Evolutionary conservation across 352 stramenopile genomes (phyloP), one percentile per base, ranked within the genome.

Genomic region (Blastocystis sp.): DNA sequence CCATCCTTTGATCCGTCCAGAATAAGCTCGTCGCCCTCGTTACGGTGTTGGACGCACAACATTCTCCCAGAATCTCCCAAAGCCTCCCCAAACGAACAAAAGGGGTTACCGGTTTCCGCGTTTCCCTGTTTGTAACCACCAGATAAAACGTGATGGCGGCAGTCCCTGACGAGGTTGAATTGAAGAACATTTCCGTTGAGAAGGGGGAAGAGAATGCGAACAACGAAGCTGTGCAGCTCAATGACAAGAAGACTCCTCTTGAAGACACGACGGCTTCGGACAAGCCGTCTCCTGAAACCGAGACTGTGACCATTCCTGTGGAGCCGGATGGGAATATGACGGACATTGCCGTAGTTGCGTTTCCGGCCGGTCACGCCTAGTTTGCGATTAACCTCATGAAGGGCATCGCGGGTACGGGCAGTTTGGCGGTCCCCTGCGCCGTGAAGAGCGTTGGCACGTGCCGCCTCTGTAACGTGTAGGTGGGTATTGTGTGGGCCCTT

Each of bases 331-430:
- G 71, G 42, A 81, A 45, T 4, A 45, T 81, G 48, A 81, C 64
- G 14, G 43, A n/a, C 19, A 40, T 60, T 38, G 48, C 64, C 21
- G 71, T 81, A 65, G 28, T 19, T 45, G 3, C 14, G 17, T 38
- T 6, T 74, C 19, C 7, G 21, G 10, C 9, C 9, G 0, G 11
- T 87, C 17, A 64, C 6, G 11, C 28, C 3, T 45, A 88, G 68
- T 88, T 88, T 88, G 68, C 68, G 2, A 88, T 78, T 65, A 88
- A 88, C 48, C 24, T 88, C n/a, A 88, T 88, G 78, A 88, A 88
- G 48, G 78, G 78, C 38, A 88, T 88, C 40, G 78, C 78, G 1
- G 78, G 78, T 52, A 88, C 78, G 17, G 78, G 78, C 6, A 24
- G 34, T 40, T 28, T 88, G 7, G 38, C 78, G 0, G 52, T 88